These are phyloP conservation scores for Globisporangium echinulatum DNA, from an alignment of 352 stramenopile genomes.

Conservation along the genomic window DNA sequence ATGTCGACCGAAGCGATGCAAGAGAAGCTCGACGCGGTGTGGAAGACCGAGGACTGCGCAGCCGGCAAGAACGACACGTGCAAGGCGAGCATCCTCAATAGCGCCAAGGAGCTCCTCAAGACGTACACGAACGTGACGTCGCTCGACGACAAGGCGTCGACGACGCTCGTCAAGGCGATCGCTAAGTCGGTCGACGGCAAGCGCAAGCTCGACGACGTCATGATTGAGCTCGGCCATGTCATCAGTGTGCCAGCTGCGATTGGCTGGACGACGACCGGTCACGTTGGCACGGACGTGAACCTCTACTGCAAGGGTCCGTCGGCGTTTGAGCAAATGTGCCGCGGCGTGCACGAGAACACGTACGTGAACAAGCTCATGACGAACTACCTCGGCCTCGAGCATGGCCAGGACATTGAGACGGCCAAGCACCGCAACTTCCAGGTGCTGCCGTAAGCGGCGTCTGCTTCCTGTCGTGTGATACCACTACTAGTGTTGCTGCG, in stretches of 20 bases:
- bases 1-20: constrained; percentile 60
- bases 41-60: constrained; percentile 27
- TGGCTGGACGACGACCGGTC: constrained; percentile 54
- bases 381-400: constrained; percentile 55
- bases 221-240: constrained; percentile 49
- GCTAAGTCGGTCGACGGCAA: constrained; percentile 25
- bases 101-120: constrained; percentile 34
- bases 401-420: constrained; percentile 52
- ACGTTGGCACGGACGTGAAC: constrained; percentile 69
- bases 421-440: constrained; percentile 39
- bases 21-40: constrained; percentile 25
- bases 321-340: constrained; percentile 55
- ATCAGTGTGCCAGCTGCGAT: constrained; percentile 39
- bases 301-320: constrained; percentile 62
- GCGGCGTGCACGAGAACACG: constrained; percentile 58
- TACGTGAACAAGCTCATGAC: constrained; percentile 76
- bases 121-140: constrained; percentile 52
- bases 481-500: neutral
- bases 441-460: constrained; percentile 15
- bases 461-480: neutral
- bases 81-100: constrained; percentile 31
- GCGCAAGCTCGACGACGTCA: constrained; percentile 30
- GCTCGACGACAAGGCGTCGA: constrained; percentile 20
- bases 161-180: constrained; percentile 22
- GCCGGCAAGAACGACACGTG: constrained; percentile 31